A percentile compares a stretch with the other conserved stretches of the same genome.
These are phyloP conservation scores for Zychaea mexicana DNA, from an alignment of 371 early-diverging fungal species.

Conservation along the genomic window DNA sequence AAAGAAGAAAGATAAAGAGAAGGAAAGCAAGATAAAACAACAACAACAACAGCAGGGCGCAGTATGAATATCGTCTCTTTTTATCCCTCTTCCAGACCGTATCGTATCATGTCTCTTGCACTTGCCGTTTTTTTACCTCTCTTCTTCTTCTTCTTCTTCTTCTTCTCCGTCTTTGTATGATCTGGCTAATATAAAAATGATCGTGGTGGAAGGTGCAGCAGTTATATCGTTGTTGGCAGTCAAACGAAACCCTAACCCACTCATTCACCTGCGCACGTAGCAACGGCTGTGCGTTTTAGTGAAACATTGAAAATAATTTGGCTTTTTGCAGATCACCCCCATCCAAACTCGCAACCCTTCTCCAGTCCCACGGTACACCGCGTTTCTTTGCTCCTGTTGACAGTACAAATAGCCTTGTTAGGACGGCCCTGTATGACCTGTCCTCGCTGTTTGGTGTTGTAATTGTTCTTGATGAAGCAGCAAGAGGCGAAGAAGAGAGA, in stretches of 20 bases:
- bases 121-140: not conserved
- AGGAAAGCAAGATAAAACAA: too few relatives aligned
- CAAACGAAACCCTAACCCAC: not conserved
- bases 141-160: not conserved
- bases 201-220: too few relatives aligned
- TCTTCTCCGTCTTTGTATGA: too few relatives aligned
- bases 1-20: not conserved
- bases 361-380: not conserved
- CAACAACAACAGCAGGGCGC: too few relatives aligned
- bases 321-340: not conserved
- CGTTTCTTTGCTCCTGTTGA: not conserved
- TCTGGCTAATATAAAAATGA: too few relatives aligned
- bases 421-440: not conserved
- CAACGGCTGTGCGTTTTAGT: constrained; percentile 3
- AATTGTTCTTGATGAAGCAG: too few relatives aligned
- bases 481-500: too few relatives aligned
- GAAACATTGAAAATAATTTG: not conserved
- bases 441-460: too few relatives aligned
- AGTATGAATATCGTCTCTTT: not conserved
- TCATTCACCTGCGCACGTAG: not conserved
- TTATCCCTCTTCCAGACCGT: not conserved
- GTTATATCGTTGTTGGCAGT: too few relatives aligned
- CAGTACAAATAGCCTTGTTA: not conserved
- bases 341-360: too few relatives aligned
- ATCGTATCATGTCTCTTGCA: not conserved